Percentiles rank a stretch among this genome's conserved stretches.
These are phyloP conservation scores for Astrothelium subdiscretum DNA, from an alignment of 495 filamentous ascomycete genomes.

Conservation along the genomic window DNA sequence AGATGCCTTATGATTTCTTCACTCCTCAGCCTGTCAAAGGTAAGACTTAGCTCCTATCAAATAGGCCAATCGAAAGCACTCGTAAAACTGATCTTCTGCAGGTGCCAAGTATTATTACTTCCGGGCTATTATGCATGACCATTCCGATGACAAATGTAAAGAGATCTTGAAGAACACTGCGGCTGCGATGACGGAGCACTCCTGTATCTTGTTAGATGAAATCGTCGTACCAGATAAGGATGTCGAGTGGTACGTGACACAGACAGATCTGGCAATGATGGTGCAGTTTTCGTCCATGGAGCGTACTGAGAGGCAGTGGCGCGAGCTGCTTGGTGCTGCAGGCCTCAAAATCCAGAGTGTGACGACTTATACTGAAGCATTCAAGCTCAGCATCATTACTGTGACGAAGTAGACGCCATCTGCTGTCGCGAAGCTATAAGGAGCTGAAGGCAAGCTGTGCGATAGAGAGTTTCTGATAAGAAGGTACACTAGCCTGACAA, in stretches of 20 bases:
- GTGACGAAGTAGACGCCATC: too few species aligned
- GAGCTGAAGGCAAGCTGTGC: too few species aligned
- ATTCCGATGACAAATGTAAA: neutral
- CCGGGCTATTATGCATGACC: neutral
- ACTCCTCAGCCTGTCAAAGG: too few species aligned
- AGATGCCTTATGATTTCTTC: too few species aligned
- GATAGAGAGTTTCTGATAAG: too few species aligned
- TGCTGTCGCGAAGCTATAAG: too few species aligned
- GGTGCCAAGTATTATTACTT: neutral
- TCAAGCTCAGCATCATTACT: constrained; percentile 16
- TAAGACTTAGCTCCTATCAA: too few species aligned
- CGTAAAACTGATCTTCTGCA: too few species aligned
- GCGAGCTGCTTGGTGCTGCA: neutral
- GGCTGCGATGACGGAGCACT: neutral
- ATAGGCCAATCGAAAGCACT: too few species aligned
- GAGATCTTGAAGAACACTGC: neutral
- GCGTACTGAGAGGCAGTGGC: neutral
- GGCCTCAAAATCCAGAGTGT: neutral
- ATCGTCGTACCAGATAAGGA: neutral
- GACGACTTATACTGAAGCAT: constrained; percentile 1
- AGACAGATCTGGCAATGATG: neutral
- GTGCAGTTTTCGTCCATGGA: neutral
- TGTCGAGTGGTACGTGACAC: neutral
- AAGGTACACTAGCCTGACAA: too few species aligned
- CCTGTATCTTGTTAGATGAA: neutral